A percentile compares a stretch with the other conserved stretches of the same genome.
These are phyloP conservation scores for Urostyla sp. DNA, from an alignment of 73 alveolate genomes.

Conservation along the genomic window DNA sequence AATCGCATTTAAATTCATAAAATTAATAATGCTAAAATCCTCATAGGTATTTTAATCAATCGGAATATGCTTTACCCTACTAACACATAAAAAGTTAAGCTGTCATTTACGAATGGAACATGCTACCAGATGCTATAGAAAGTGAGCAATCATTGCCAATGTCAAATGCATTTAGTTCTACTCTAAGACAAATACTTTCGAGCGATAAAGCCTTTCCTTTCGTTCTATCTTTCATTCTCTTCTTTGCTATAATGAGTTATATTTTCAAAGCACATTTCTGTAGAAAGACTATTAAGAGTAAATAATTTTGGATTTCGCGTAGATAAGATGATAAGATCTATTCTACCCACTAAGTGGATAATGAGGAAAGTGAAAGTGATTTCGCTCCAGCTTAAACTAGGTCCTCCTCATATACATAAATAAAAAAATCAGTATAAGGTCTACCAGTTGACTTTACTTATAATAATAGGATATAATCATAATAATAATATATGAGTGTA, in stretches of 20 bases:
- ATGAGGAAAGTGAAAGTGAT: no score
- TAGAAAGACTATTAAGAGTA: background rate
- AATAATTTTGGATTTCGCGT: no score
- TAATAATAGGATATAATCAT: background rate
- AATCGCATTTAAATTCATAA: conserved; percentile 12
- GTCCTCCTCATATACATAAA: no score
- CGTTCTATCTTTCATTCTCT: background rate
- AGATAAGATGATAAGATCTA: no score
- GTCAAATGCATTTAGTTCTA: background rate
- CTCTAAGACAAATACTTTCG: background rate
- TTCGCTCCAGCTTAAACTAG: no score
- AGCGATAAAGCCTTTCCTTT: conserved; percentile 5
- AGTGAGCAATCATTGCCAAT: background rate
- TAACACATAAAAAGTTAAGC: background rate
- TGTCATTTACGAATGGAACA: conserved; percentile 24
- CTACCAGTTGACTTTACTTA: conserved; percentile 7
- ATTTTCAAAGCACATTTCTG: background rate
- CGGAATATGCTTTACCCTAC: background rate
- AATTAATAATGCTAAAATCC: conserved; percentile 5
- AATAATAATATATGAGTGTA: background rate
- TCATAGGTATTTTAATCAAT: background rate
- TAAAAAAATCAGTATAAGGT: no score
- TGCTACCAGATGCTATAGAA: conserved; percentile 15
- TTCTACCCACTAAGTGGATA: no score
- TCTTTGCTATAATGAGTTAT: background rate